Evolutionary conservation across 495 filamentous ascomycete genomes (phyloP).

Genomic region (Xylaria castorea): DNA sequence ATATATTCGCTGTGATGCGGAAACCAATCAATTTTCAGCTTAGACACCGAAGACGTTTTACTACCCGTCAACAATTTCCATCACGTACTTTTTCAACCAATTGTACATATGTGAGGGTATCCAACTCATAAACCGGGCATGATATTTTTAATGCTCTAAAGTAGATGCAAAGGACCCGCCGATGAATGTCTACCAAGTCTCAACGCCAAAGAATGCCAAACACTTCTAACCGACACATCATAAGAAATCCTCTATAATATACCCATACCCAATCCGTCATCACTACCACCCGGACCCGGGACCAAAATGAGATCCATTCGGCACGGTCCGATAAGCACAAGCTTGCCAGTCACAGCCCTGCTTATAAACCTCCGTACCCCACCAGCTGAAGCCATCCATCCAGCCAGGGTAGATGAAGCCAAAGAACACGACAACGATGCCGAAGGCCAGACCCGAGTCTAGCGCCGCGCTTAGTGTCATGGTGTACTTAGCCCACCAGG

Average conservation of each 20-base stretch:
- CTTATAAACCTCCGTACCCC: slow-evolving; percentile 77
- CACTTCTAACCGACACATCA: background rate
- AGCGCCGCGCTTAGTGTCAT: slow-evolving; percentile 85
- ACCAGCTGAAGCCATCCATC: slow-evolving; percentile 71
- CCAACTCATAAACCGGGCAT: background rate
- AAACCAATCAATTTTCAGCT: no score
- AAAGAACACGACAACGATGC: slow-evolving; percentile 83
- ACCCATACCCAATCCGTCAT: background rate
- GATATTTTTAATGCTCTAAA: background rate
- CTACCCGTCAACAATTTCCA: no score
- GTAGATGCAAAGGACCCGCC: background rate
- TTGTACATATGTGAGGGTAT: background rate
- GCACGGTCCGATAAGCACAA: slow-evolving; percentile 60
- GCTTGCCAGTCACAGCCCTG: slow-evolving; percentile 70
- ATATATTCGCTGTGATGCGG: no score
- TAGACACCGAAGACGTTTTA: no score
- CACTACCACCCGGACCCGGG: slow-evolving; percentile 60
- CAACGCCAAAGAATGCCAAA: slow-evolving; percentile 1
- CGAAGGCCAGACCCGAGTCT: slow-evolving; percentile 81
- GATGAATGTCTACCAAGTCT: background rate
- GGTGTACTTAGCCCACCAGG: slow-evolving; percentile 90
- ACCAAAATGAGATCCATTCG: slow-evolving; percentile 63
- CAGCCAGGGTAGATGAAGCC: slow-evolving; percentile 75
- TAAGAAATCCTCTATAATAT: background rate
- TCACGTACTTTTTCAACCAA: background rate